Evolutionary conservation across 2,329 filamentous ascomycete genomes (phyloP).

Genomic region (Aulographum hederae): DNA sequence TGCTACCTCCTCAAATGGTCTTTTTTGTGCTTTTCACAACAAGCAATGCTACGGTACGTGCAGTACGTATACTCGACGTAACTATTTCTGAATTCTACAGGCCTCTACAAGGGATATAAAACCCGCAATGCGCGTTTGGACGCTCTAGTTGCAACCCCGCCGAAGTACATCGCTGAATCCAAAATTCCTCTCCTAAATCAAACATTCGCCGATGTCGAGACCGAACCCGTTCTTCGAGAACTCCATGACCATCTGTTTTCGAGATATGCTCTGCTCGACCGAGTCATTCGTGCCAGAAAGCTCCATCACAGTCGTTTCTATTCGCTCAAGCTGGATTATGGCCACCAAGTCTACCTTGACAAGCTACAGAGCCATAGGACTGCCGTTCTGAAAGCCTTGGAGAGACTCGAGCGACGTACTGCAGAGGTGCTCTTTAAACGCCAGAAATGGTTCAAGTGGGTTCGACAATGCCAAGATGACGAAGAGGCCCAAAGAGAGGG

Average conservation of each 20-base stretch:
- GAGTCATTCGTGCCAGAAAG: conserved; percentile 23
- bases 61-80: background rate
- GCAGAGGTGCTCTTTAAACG: conserved; percentile 26
- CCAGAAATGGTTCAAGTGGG: conserved; percentile 31
- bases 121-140: conserved; percentile 27
- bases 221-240: conserved; percentile 20
- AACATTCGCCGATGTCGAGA: conserved; percentile 19
- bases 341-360: conserved; percentile 23
- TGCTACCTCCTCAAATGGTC: background rate
- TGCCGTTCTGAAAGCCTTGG: conserved; percentile 20
- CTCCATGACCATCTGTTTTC: background rate
- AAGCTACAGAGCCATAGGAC: conserved; percentile 18
- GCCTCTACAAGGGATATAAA: conserved; percentile 32
- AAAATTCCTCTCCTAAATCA: conserved; percentile 20
- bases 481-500: conserved; percentile 27
- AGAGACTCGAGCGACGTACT: conserved; percentile 23
- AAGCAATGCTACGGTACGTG: background rate
- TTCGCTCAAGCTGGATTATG: conserved; percentile 23
- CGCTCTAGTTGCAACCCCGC: conserved; percentile 14
- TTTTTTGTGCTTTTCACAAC: background rate
- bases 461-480: conserved; percentile 23
- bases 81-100: conserved; percentile 13
- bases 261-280: conserved; percentile 15
- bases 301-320: conserved; percentile 25
- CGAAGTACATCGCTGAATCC: conserved; percentile 18